Evolutionary conservation across 352 stramenopile species (phyloP).

Genomic region (Phytopythium ostracodes): DNA sequence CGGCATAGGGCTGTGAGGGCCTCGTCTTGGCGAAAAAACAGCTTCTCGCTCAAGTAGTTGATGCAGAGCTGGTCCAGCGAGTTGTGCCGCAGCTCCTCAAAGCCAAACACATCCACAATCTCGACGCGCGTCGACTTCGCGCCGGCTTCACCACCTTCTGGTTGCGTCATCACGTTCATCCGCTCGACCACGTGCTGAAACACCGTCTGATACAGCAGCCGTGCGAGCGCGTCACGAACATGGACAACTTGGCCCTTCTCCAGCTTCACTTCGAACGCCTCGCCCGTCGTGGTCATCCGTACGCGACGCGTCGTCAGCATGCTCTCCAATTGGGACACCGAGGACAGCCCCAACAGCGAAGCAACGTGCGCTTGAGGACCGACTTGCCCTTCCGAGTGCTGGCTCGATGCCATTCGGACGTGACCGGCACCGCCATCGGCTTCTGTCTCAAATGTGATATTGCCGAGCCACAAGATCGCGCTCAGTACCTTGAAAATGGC

Average conservation of each 20-base stretch:
- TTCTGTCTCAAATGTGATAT: slow-evolving; percentile 45
- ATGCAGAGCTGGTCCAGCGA: slow-evolving; percentile 80
- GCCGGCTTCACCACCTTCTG: not conserved
- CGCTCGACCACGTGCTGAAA: slow-evolving; percentile 41
- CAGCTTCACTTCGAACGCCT: slow-evolving; percentile 48
- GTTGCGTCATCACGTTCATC: slow-evolving; percentile 40
- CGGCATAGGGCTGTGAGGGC: slow-evolving; percentile 14
- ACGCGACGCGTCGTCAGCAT: slow-evolving; percentile 56
- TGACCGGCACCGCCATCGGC: not conserved
- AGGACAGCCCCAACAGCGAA: slow-evolving; percentile 29
- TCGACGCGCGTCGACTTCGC: slow-evolving; percentile 20
- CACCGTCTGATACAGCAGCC: slow-evolving; percentile 49
- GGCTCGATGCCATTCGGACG: slow-evolving; percentile 21
- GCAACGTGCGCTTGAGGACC: slow-evolving; percentile 23
- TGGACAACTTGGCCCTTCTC: slow-evolving; percentile 43
- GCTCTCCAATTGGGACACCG: slow-evolving; percentile 18
- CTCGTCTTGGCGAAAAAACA: slow-evolving; percentile 46
- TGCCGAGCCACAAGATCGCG: slow-evolving; percentile 69
- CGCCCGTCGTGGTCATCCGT: slow-evolving; percentile 35
- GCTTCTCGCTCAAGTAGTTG: slow-evolving; percentile 81
- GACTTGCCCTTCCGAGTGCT: not conserved
- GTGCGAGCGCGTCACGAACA: slow-evolving; percentile 48
- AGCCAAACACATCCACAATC: slow-evolving; percentile 76
- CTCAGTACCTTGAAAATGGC: slow-evolving; percentile 59
- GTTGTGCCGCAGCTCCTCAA: slow-evolving; percentile 62